Conservation (phyloP, 345 rosid genomes). For the Erodium maritimum region DNA sequence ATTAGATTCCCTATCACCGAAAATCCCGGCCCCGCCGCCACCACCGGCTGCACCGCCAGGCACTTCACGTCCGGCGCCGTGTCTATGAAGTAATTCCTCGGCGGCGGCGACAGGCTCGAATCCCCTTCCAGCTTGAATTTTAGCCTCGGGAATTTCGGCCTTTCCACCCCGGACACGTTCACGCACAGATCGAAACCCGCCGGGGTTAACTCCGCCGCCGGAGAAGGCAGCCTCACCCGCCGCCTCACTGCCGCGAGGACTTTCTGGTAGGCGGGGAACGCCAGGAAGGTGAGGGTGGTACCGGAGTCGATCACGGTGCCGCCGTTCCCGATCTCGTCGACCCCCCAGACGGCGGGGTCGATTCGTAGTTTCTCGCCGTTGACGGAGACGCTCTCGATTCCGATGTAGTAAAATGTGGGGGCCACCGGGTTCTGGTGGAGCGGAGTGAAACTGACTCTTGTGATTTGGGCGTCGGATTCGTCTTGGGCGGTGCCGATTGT, state of each 20-base stretch:
- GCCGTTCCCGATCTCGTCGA: constrained; percentile 61
- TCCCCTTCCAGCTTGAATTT: constrained; percentile 41
- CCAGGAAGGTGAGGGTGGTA: constrained; percentile 50
- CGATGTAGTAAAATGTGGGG: constrained; percentile 70
- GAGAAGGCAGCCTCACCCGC: constrained; percentile 33
- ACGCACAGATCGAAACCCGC: constrained; percentile 71
- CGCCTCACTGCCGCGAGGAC: constrained; percentile 34
- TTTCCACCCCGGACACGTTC: constrained; percentile 38
- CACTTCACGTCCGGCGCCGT: constrained; percentile 50
- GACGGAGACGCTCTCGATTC: constrained; percentile 32
- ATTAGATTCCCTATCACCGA: constrained; percentile 83
- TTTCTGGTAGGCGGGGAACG: constrained; percentile 39
- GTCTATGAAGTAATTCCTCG: constrained; percentile 65
- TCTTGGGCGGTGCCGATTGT: constrained; percentile 31
- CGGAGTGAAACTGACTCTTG: constrained; percentile 40
- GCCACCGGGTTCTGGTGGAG: constrained; percentile 40
- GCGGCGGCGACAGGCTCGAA: constrained; percentile 47
- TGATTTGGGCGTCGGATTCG: constrained; percentile 7
- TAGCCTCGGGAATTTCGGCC: constrained; percentile 42
- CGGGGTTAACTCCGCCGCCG: constrained; percentile 15
- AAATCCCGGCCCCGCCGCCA: constrained; percentile 26
- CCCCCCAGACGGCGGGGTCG: constrained; percentile 60
- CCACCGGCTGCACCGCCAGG: constrained; percentile 51
- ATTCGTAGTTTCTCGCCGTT: constrained; percentile 37
- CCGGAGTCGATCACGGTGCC: constrained; percentile 85